A percentile compares a stretch with the other conserved stretches of the same genome.
phyloP scores from a whole-genome alignment of 2,329 filamentous ascomycete genomes.

The Aureobasidium sp. region DNA sequence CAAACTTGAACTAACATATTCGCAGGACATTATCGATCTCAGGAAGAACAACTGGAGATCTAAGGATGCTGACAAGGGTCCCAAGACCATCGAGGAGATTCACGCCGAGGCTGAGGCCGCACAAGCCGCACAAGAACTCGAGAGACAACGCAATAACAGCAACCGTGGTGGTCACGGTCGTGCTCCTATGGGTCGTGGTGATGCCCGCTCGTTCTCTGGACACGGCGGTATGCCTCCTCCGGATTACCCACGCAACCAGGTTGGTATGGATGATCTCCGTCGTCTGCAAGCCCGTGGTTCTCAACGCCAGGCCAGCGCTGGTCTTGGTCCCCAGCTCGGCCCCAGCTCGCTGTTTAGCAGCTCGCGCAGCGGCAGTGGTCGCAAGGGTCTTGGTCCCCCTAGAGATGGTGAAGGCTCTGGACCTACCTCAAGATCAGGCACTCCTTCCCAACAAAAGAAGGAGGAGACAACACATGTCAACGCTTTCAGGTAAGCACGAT shows the following conservation, averaged over 20 bases:
- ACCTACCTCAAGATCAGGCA: constrained; percentile 81
- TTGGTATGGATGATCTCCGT: constrained; percentile 85
- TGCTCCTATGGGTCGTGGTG: constrained; percentile 70
- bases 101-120: constrained; percentile 73
- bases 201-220: constrained; percentile 75
- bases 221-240: constrained; percentile 60
- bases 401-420: constrained; percentile 68
- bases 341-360: constrained; percentile 68
- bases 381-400: constrained; percentile 66
- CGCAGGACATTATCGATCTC: constrained; percentile 73
- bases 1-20: not conserved
- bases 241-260: constrained; percentile 67
- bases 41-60: constrained; percentile 71
- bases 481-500: constrained; percentile 76
- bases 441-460: constrained; percentile 59
- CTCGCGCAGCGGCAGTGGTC: constrained; percentile 85
- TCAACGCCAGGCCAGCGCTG: constrained; percentile 56
- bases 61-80: constrained; percentile 93
- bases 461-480: constrained; percentile 63
- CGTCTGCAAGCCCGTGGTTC: constrained; percentile 65
- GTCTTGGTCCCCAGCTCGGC: constrained; percentile 56
- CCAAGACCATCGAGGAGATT: constrained; percentile 92
- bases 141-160: constrained; percentile 51
- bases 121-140: constrained; percentile 71
- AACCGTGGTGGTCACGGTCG: constrained; percentile 59